Base-by-base conservation (phyloP, 257 asterid species). In the Parsonsia alboflavescens region DNA sequence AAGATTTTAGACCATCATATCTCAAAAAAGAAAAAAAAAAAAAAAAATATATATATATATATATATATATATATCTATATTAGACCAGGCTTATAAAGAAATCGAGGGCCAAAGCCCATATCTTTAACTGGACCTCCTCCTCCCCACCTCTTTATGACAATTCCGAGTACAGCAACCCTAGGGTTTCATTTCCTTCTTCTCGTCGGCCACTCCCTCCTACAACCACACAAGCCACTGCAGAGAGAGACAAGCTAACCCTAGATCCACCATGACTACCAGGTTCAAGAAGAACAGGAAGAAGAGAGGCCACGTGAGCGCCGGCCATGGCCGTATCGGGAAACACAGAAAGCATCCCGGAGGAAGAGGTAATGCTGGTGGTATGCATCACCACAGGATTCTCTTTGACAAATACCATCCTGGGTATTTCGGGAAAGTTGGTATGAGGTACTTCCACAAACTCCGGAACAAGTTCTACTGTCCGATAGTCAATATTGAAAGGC, bases 271-370 rank as follows among this genome's bases (percentile, higher is more conserved):
- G 85, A 79, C 83, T 0, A 82, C 85, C 75, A 24, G 85, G 44
- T 76, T 82, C 72, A 82, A 82, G 81, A 82, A 79, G 75, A 79
- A 79, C 83, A 57, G 85, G 61, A 82, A 82, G 83, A 82, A 82
- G 83, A 77, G 85, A n/a, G 85, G 85, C 54, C 85, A 82, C 79
- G 85, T 82, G n/a, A 82, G 85, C 54, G 85, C 85, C 26, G 85
- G 85, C 7, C 85, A 82, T n/a, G 85, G 85, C 6, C 83, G 85
- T 75, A 54, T 82, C 41, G 85, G 85, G 0, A 82, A 82, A 36
- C 85, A 82, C 81, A 53, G 85, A 15, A 82, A 82, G 71, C 85
- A 82, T 52, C 83, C 85, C 58, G 85, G 83, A 22, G 85, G 85
- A 9, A 71, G 85, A 39, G 81, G 85, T 48, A 82, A 82, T 28